Percentiles rank a stretch among this genome's conserved stretches.
Evolutionary conservation across 495 filamentous ascomycete genomes (phyloP).

Genomic region (Penicillium desertorum): DNA sequence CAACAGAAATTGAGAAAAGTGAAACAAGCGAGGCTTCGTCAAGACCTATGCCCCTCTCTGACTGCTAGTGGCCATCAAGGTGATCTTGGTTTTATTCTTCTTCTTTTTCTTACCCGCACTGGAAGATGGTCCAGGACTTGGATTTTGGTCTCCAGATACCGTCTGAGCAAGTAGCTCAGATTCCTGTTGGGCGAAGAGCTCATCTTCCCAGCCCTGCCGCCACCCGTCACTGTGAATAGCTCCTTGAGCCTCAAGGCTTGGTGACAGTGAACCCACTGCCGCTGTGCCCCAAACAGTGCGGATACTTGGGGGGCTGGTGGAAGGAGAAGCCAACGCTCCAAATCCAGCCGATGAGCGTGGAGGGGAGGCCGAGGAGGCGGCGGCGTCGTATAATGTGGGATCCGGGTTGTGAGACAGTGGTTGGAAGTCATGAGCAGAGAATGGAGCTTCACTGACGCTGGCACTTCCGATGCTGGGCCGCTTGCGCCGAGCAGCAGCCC

Average conservation of each 20-base stretch:
- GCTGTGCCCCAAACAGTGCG: constrained; percentile 90
- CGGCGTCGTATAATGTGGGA: constrained; percentile 42
- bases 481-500: constrained; percentile 53
- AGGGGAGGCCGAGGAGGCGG: constrained; percentile 56
- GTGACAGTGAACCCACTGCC: constrained; percentile 54
- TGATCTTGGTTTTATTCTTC: constrained; percentile 89
- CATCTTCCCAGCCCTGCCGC: constrained; percentile 73
- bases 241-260: constrained; percentile 36
- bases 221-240: constrained; percentile 67
- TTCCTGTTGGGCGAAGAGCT: constrained; percentile 55
- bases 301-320: constrained; percentile 69
- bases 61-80: constrained; percentile 84
- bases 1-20: not conserved
- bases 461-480: constrained; percentile 38
- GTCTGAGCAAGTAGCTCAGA: constrained; percentile 41
- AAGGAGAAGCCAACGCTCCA: constrained; percentile 66
- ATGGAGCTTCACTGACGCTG: constrained; percentile 39
- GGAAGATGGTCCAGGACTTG: constrained; percentile 18
- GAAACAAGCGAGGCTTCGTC: not conserved
- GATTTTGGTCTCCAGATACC: constrained; percentile 28
- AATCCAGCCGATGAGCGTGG: constrained; percentile 57
- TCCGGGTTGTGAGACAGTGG: constrained; percentile 54
- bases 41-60: constrained; percentile 59
- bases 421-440: constrained; percentile 62
- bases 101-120: constrained; percentile 67